Conservation (phyloP, 2,329 filamentous ascomycete species). For the Penicillium decumbens region DNA sequence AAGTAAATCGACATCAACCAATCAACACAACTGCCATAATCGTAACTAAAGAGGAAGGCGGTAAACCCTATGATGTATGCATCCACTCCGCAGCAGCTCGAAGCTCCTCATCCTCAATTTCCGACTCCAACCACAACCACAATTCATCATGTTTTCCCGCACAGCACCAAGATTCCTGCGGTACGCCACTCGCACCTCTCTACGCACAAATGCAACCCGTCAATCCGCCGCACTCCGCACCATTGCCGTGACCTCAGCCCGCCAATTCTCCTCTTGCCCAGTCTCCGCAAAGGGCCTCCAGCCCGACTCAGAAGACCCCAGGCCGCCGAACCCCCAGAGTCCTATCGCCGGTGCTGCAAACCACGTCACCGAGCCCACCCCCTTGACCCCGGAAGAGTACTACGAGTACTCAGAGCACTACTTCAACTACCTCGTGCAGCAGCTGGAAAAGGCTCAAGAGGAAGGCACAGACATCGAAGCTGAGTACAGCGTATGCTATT, state of each 20-base stretch:
- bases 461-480: conserved; percentile 70
- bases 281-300: conserved; percentile 50
- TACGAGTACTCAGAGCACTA: conserved; percentile 73
- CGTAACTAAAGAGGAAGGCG: conserved; percentile 2
- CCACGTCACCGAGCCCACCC: conserved; percentile 52
- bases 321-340: conserved; percentile 37
- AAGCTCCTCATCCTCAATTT: not conserved
- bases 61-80: conserved; percentile 10
- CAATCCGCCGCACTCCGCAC: conserved; percentile 11
- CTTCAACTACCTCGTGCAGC: conserved; percentile 56
- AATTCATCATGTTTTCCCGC: conserved; percentile 34
- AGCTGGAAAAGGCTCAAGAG: conserved; percentile 72
- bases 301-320: conserved; percentile 56
- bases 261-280: conserved; percentile 37
- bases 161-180: conserved; percentile 41
- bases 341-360: conserved; percentile 41
- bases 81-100: conserved; percentile 9
- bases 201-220: conserved; percentile 15
- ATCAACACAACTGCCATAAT: not conserved
- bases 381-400: conserved; percentile 67
- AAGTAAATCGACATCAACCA: not conserved
- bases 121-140: not conserved
- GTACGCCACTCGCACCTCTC: conserved; percentile 20
- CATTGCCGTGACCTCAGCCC: conserved; percentile 6
- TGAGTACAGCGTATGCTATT: conserved; percentile 67